Percentiles rank a stretch among this genome's conserved stretches.
phyloP scores from a whole-genome alignment of 164 flowering plant species.

The Paratinospora sagittata region DNA sequence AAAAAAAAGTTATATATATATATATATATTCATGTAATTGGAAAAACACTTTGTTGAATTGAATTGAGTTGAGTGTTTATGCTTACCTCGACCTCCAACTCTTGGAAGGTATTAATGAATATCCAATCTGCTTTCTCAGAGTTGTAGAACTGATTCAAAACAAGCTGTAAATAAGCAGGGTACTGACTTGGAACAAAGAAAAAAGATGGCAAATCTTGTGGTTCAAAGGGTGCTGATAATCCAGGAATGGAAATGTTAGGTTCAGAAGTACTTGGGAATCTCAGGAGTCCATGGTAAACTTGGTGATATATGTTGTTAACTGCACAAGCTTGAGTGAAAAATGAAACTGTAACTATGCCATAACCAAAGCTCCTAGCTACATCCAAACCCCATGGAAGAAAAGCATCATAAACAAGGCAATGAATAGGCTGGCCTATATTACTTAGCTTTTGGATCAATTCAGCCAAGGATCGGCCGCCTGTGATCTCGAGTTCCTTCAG shows the following conservation, averaged over 20 bases:
- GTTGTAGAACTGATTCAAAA: slow-evolving; percentile 7
- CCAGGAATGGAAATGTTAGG: slow-evolving; percentile 19
- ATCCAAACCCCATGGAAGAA: slow-evolving; percentile 9
- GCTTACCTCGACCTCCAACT: no score
- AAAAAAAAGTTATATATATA: no score
- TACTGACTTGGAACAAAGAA: background rate
- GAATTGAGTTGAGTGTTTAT: background rate
- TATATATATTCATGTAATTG: no score
- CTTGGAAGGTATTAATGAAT: background rate
- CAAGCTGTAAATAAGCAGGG: background rate
- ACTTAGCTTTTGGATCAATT: slow-evolving; percentile 6
- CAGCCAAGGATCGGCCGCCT: background rate
- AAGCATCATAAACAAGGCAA: background rate
- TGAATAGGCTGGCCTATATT: background rate
- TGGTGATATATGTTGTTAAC: background rate
- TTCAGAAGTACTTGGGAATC: no score
- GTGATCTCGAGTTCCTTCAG: background rate
- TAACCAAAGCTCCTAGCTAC: slow-evolving; percentile 9
- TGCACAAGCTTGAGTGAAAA: no score
- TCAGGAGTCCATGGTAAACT: no score
- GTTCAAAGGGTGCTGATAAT: slow-evolving; percentile 14
- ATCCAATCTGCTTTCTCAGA: slow-evolving; percentile 1
- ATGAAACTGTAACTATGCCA: no score
- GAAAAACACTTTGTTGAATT: no score
- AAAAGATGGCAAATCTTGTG: slow-evolving; percentile 17